A percentile compares a stretch with the other conserved stretches of the same genome.
phyloP scores from a whole-genome alignment of 78 protist species.

The Chrysochromulina tobinii region DNA sequence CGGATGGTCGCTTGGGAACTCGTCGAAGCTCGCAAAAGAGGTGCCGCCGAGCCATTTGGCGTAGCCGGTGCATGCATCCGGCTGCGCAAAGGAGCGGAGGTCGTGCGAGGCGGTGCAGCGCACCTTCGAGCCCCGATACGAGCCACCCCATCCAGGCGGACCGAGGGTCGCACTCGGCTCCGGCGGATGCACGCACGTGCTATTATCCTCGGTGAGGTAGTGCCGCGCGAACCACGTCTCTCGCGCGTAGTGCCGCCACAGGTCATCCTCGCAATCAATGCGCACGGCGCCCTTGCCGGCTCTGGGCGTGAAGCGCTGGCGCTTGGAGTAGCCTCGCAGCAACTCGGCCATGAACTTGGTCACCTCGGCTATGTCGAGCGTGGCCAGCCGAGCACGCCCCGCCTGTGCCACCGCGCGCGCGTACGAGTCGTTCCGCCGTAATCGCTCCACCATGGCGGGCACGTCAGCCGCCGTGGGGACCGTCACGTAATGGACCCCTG shows the following conservation, averaged over 20 bases:
- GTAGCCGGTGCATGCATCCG: not conserved
- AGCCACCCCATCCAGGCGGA: not conserved
- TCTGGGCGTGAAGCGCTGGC: not conserved
- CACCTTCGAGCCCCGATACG: not conserved
- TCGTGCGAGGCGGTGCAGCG: not conserved
- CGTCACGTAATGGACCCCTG: not conserved
- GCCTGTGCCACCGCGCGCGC: not conserved
- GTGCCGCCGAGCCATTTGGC: too few relatives aligned
- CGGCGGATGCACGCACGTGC: too few relatives aligned
- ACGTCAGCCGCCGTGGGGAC: not conserved
- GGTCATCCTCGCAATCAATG: not conserved
- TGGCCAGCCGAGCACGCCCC: not conserved
- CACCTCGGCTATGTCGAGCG: not conserved
- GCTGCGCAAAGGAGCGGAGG: not conserved
- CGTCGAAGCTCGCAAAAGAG: too few relatives aligned
- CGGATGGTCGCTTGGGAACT: too few relatives aligned
- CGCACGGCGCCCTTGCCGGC: not conserved
- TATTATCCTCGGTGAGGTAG: too few relatives aligned
- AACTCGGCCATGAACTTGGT: not conserved
- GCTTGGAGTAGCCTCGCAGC: not conserved
- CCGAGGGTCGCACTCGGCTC: too few relatives aligned
- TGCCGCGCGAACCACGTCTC: too few relatives aligned
- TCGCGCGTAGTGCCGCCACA: constrained; percentile 4
- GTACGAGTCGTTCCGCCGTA: not conserved
- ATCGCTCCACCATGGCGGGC: not conserved